Conservation (phyloP, 2,329 filamentous ascomycete genomes). For the Volutella citrinella region DNA sequence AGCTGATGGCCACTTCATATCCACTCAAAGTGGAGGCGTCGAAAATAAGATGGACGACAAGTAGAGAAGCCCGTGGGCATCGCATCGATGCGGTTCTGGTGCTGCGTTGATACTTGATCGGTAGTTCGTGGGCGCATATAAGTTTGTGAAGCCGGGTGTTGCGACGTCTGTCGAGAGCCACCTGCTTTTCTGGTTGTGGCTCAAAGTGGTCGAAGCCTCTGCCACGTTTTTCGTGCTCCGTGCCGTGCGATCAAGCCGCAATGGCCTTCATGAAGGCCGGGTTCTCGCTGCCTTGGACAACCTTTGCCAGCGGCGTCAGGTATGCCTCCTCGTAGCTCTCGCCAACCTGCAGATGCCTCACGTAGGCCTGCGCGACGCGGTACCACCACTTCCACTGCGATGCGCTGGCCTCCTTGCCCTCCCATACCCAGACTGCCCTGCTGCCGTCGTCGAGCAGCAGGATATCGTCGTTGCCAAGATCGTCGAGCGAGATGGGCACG, state of each 20-base stretch:
- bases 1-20: too few species aligned
- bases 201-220: too few species aligned
- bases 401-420: conserved; percentile 55
- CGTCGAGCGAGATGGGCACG: conserved; percentile 37
- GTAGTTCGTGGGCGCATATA: too few species aligned
- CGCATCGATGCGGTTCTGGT: too few species aligned
- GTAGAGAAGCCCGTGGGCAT: too few species aligned
- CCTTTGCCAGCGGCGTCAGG: conserved; percentile 54
- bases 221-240: too few species aligned
- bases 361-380: conserved; percentile 54
- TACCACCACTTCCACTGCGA: conserved; percentile 61
- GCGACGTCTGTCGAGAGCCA: too few species aligned
- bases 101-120: too few species aligned
- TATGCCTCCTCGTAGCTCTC: conserved; percentile 33
- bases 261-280: conserved; percentile 49
- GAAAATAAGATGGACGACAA: too few species aligned
- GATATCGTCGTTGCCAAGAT: conserved; percentile 58
- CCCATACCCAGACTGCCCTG: conserved; percentile 63
- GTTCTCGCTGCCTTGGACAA: conserved; percentile 55
- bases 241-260: conserved; percentile 22
- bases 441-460: conserved; percentile 61
- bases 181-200: too few species aligned
- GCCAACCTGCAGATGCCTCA: conserved; percentile 37
- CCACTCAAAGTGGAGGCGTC: too few species aligned
- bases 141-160: too few species aligned